Evolutionary conservation across 2,329 filamentous ascomycete species (phyloP).

Genomic region (Geosmithia putterillii): DNA sequence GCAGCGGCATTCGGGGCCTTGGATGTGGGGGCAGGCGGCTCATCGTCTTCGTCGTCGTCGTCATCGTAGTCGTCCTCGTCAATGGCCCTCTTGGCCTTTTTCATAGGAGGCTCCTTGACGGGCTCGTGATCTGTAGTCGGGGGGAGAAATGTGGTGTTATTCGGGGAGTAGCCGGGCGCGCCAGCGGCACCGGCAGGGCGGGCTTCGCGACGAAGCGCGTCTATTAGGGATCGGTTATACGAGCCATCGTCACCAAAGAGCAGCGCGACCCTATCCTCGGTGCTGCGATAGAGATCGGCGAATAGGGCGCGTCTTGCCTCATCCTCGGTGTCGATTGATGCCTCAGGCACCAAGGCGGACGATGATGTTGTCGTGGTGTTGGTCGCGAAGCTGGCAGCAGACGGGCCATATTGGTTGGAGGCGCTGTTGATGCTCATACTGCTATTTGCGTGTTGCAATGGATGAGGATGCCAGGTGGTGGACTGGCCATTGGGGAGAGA

Average conservation of each 20-base stretch:
- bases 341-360: conserved; percentile 31
- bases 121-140: conserved; percentile 46
- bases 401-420: conserved; percentile 44
- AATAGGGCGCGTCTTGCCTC: conserved; percentile 65
- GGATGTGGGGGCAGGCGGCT: conserved; percentile 38
- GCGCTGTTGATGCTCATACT: conserved; percentile 19
- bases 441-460: conserved; percentile 32
- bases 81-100: conserved; percentile 66
- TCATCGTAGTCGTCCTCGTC: conserved; percentile 80
- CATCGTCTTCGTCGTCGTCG: conserved; percentile 64
- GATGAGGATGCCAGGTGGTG: conserved; percentile 46
- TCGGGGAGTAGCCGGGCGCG: conserved; percentile 7
- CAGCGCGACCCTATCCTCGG: conserved; percentile 62
- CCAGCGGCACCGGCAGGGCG: conserved; percentile 11
- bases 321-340: conserved; percentile 48
- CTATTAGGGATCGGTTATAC: conserved; percentile 39
- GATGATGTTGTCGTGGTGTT: conserved; percentile 24
- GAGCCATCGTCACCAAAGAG: conserved; percentile 54
- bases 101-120: conserved; percentile 50
- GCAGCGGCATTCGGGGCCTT: conserved; percentile 36
- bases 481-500: conserved; percentile 55
- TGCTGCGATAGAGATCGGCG: conserved; percentile 62
- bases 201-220: conserved; percentile 39
- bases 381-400: conserved; percentile 45
- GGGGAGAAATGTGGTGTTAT: conserved; percentile 25